These are phyloP conservation scores for Mesotaenium endlicherianum DNA, from an alignment of 139 green algal species.

Conservation along the genomic window DNA sequence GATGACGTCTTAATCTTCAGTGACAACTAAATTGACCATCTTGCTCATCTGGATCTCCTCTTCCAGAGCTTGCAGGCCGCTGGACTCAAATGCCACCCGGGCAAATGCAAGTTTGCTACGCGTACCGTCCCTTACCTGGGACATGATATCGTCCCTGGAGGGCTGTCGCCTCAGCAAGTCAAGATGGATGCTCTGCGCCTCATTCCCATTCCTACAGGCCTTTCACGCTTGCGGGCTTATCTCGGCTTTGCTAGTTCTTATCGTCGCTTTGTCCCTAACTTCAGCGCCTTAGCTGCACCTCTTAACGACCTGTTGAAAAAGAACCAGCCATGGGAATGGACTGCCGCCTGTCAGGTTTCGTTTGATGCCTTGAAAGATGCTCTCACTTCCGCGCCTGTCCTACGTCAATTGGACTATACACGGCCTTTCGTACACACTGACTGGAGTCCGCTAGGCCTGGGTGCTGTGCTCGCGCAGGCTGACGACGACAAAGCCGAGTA, in stretches of 20 bases:
- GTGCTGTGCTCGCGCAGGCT: not conserved
- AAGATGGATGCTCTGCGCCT: too few relatives aligned
- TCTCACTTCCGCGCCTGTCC: not conserved
- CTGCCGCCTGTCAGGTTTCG: not conserved
- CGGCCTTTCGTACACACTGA: not conserved
- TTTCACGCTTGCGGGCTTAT: not conserved
- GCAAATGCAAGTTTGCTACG: too few relatives aligned
- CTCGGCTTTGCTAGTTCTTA: not conserved
- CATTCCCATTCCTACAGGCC: too few relatives aligned
- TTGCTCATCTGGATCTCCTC: too few relatives aligned
- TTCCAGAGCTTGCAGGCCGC: too few relatives aligned
- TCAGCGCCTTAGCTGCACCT: not conserved
- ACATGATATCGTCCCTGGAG: too few relatives aligned
- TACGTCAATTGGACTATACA: not conserved
- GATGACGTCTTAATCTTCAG: too few relatives aligned
- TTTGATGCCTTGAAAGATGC: not conserved
- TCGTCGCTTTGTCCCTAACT: too few relatives aligned
- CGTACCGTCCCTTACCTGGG: too few relatives aligned
- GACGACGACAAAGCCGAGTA: not conserved
- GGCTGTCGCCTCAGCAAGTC: too few relatives aligned
- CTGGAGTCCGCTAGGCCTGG: not conserved
- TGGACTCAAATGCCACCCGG: too few relatives aligned
- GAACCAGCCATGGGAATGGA: not conserved
- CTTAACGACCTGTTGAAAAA: not conserved
- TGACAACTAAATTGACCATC: too few relatives aligned